A percentile compares a stretch with the other conserved stretches of the same genome.
phyloP scores from a whole-genome alignment of 805 yeast species.

The Candida michaelii region DNA sequence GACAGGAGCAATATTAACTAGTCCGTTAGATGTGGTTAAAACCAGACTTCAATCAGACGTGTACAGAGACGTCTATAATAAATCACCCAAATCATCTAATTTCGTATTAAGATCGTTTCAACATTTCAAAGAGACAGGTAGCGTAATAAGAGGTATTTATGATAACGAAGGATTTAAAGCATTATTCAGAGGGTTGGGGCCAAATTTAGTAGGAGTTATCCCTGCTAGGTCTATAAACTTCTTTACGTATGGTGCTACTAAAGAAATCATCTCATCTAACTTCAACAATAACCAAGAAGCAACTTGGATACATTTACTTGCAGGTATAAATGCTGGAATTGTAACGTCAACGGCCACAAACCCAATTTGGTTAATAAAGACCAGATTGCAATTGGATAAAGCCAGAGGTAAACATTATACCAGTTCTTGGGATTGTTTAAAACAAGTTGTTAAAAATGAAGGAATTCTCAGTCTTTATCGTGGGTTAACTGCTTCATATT shows the following conservation, averaged over 20 bases:
- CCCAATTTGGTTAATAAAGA: conserved; percentile 96
- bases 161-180: conserved; percentile 79
- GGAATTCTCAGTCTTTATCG: conserved; percentile 80
- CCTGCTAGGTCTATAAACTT: conserved; percentile 97
- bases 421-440: conserved; percentile 83
- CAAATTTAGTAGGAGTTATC: conserved; percentile 94
- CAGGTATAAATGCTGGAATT: conserved; percentile 91
- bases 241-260: conserved; percentile 93
- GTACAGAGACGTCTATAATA: conserved; percentile 57
- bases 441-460: conserved; percentile 67
- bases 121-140: conserved; percentile 82
- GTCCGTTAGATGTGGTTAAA: conserved; percentile 95
- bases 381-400: conserved; percentile 89
- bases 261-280: conserved; percentile 64
- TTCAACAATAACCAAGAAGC: conserved; percentile 76
- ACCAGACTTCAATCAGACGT: conserved; percentile 92
- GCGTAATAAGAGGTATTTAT: conserved; percentile 68
- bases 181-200: conserved; percentile 92
- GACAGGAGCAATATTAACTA: conserved; percentile 93
- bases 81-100: conserved; percentile 39
- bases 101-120: conserved; percentile 49
- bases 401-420: conserved; percentile 64
- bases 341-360: conserved; percentile 95
- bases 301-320: conserved; percentile 78
- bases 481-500: conserved; percentile 91